Base-by-base conservation (phyloP, 345 rosid species). In the Diplotaxis tenuifolia region DNA sequence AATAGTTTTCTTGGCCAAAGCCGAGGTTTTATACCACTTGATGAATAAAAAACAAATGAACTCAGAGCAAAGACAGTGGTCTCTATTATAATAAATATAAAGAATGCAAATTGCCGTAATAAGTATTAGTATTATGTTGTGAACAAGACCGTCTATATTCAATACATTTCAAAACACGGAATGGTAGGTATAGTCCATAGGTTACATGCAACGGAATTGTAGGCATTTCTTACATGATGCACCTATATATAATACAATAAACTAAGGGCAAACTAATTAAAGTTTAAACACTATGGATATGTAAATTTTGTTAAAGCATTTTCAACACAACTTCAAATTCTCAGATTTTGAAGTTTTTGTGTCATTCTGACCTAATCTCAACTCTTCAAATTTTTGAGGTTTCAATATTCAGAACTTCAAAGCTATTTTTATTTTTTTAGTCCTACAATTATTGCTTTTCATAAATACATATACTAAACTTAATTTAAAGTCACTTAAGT, bases 21-120 rank as follows among this genome's bases (percentile, higher is more conserved):
- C 34, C 70, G 49, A 14, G 75, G 58, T 74, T 61, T 38, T 40
- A 36, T n/a, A 62, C 75, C 58, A 69, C 75, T 70, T 70, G 65
- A 14, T 56, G 14, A 32, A 42, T 67, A 67, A 67, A 67, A 59
- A 45, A 15, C 52, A 75, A 67, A 67, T 47, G 21, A 61, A 52
- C 31, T 62, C 56, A 10, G 22, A 62, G 70, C 18, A 68, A 32
- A 52, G 74, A 75, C 66, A 55, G 20, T 50, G 19, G 59, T 38
- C 62, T 50, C 25, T 67, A 36, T 59, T 47, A 50, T 7, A 59
- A 2, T 25, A 25, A 42, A 59, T 67, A 45, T 16, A 50, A 49
- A 59, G 22, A 50, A 14, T 50, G 56, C 68, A 75, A 74, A 25
- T 27, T 68, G 49, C 8, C 54, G 29, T 40, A 53, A 69, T 40